Percentiles rank a stretch among this genome's conserved stretches.
phyloP scores from a whole-genome alignment of 257 asterid species.

The Nicotiana obtusifolia region DNA sequence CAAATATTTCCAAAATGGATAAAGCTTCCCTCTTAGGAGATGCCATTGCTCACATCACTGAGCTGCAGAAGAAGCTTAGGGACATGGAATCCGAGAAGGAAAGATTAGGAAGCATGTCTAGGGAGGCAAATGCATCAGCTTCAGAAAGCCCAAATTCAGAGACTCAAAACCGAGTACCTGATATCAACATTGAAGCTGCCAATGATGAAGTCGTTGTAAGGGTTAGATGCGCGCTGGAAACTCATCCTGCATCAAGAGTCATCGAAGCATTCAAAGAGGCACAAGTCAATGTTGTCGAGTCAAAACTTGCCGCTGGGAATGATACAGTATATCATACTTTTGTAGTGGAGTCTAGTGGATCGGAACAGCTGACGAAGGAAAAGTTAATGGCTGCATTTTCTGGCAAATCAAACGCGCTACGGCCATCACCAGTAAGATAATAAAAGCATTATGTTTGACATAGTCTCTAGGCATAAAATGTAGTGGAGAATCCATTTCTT shows the following conservation, averaged over 20 bases:
- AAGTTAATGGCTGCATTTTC: conserved; percentile 53
- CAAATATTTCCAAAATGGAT: conserved; percentile 87
- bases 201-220: conserved; percentile 47
- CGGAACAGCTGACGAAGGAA: conserved; percentile 63
- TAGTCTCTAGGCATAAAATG: neutral
- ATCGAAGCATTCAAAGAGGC: conserved; percentile 53
- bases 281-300: conserved; percentile 45
- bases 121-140: conserved; percentile 33
- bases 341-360: conserved; percentile 56
- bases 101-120: conserved; percentile 25
- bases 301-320: conserved; percentile 41
- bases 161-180: conserved; percentile 18
- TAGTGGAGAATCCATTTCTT: neutral
- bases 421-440: conserved; percentile 22
- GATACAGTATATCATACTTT: conserved; percentile 69
- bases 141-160: conserved; percentile 29
- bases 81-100: conserved; percentile 57
- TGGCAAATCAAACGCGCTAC: conserved; percentile 30
- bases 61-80: conserved; percentile 67
- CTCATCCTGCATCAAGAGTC: conserved; percentile 62
- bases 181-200: conserved; percentile 33
- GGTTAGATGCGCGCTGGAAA: conserved; percentile 47
- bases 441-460: neutral
- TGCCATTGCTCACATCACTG: conserved; percentile 82
- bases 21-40: conserved; percentile 89